A percentile compares a stretch with the other conserved stretches of the same genome.
phyloP scores from a whole-genome alignment of 441 rosid genomes.

The Cnidoscolus chayamansa region DNA sequence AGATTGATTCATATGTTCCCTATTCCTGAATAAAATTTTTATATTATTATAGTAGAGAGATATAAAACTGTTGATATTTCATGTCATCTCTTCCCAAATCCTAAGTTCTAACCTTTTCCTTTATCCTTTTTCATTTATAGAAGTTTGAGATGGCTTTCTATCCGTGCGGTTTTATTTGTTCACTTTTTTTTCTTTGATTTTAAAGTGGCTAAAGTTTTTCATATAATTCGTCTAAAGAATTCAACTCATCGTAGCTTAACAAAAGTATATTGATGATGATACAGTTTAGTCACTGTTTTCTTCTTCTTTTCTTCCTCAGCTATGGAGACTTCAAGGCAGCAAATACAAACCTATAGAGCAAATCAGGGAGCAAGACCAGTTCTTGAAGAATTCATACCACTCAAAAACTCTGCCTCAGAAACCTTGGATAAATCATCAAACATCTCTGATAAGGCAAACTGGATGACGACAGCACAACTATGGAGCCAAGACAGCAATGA shows the following conservation, averaged over 20 bases:
- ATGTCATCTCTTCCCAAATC: constrained; percentile 23
- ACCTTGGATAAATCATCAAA: constrained; percentile 37
- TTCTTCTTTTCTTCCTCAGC: constrained; percentile 39
- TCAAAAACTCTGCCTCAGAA: constrained; percentile 48
- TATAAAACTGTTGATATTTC: constrained; percentile 27
- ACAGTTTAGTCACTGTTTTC: neutral
- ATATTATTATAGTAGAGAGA: constrained; percentile 9
- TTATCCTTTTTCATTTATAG: constrained; percentile 44
- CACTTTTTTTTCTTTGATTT: constrained; percentile 32
- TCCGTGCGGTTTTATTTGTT: constrained; percentile 31
- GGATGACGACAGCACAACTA: constrained; percentile 95
- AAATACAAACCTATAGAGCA: constrained; percentile 58
- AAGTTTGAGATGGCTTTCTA: constrained; percentile 54
- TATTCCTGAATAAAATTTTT: constrained; percentile 4
- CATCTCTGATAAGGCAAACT: constrained; percentile 57
- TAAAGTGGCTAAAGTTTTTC: constrained; percentile 7
- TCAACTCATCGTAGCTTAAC: constrained; percentile 1
- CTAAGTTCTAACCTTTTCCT: constrained; percentile 16
- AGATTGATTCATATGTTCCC: no score
- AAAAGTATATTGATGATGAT: neutral
- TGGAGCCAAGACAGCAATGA: constrained; percentile 69
- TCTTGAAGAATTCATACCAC: constrained; percentile 94
- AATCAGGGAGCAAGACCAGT: constrained; percentile 59
- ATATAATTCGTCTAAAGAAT: neutral
- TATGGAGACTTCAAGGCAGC: constrained; percentile 81